Evolutionary conservation across 805 yeast species (phyloP), one percentile per base, ranked within the genome.

Genomic region (Middelhovenomyces tepae): DNA sequence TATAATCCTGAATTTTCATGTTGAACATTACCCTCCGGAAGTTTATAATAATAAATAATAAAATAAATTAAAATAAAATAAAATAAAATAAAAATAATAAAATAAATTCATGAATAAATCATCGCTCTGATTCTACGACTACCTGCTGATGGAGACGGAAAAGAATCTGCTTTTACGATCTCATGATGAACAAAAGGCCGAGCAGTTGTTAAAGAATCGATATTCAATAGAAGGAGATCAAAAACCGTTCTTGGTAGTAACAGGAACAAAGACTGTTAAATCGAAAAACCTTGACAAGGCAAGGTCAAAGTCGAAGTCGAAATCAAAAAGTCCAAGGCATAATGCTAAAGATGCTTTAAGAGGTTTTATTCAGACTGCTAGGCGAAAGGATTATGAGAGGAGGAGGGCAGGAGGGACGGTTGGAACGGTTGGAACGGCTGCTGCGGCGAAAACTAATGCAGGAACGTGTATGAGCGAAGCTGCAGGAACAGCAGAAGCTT

Each of bases 141-240:
- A n/a, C n/a, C n/a, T n/a, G n/a, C n/a, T n/a, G n/a, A n/a, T n/a
- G 25, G 36, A 35, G 32, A 42, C 48, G 18, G 60, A 56, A 38
- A 40, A 38, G 35, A 40, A 34, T 9, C 40, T 56, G 27, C 46
- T 56, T 29, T 39, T 46, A 28, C 41, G 40, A 32, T 51, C 57
- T 14, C 61, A 56, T 40, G 19, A 38, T 14, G 47, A 44, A 4
- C 55, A 42, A 13, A 36, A 44, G 27, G 51, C 57, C 4, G 39
- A 53, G 4, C 59, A 62, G 36, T 47, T 62, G 1, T 42, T 64
- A n/a, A 43, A 43, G 16, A 51, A 53, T 19, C 43, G 69, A 9
- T 64, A 64, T 38, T 55, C 60, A 9, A 40, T 54, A 19, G 28
- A 37, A 6, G 61, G 60, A 4, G 43, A 43, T 21, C 62, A 57